Evolutionary conservation across 2,329 filamentous ascomycete species (phyloP), one percentile per base, ranked within the genome.

Genomic region (Pseudogymnoascus sp.): DNA sequence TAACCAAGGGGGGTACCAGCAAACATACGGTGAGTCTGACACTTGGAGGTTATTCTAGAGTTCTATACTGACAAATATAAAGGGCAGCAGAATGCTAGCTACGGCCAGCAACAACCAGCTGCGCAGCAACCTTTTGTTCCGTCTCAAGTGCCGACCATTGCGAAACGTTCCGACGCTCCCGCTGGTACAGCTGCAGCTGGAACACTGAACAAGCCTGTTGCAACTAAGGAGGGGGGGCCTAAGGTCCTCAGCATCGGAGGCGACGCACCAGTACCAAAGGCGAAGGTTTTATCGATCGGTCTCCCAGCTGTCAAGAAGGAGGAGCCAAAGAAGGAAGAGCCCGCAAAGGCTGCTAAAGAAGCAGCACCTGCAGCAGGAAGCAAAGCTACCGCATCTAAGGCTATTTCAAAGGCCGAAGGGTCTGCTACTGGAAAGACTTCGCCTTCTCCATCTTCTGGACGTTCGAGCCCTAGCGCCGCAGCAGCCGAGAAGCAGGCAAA

Each of bases 341-440:
- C 74, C 58, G 73, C 77, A 59, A 75, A 79, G 18, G 39, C 64
- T 45, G 82, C 82, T 72, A 72, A 78, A 60, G 79, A 80, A 33
- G 74, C 74, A 6, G 64, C 72, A 48, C 74, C 77, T 48, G 76
- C 86, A 2, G 87, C 88, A 29, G 89, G 90, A 31, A 82, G 92
- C 64, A 97, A 97, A 77, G 87, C 89, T n/a, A 80, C 88, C 1
- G 93, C 92, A 4, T 80, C 85, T 59, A 97, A 97, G 77, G 92
- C 93, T 8, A 90, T 97, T 65, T 91, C 96, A 72, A 96, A 96
- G 94, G 95, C 82, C 9, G 58, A 59, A 15, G 80, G 84, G 61
- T 78, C 83, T 7, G 77, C 77, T 58, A 78, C 81, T 52, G 91
- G 91, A 61, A 89, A 86, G 72, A 87, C 88, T 3, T 94, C 92